These are phyloP conservation scores for Stromatinia cepivora DNA, from an alignment of 2,329 filamentous ascomycete species.

Conservation along the genomic window DNA sequence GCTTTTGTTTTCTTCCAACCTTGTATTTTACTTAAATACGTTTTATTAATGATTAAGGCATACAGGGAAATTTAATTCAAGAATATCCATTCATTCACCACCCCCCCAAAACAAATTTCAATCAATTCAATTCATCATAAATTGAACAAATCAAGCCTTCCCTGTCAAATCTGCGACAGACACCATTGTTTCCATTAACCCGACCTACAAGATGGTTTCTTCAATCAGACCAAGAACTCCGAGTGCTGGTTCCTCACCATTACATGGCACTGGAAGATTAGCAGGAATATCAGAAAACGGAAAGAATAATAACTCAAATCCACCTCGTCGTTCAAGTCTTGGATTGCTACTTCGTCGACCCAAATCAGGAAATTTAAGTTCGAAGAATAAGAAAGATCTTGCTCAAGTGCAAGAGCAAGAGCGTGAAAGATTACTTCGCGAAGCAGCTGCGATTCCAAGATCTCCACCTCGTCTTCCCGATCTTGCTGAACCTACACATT, in stretches of 20 bases:
- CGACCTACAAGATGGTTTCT: conserved; percentile 35
- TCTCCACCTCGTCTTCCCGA: conserved; percentile 59
- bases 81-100: conserved; percentile 13
- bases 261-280: conserved; percentile 38
- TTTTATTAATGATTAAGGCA: conserved; percentile 20
- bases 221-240: conserved; percentile 44
- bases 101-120: not conserved
- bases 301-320: conserved; percentile 34
- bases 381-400: conserved; percentile 62
- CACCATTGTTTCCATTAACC: conserved; percentile 27
- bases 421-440: conserved; percentile 54
- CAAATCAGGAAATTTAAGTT: conserved; percentile 64
- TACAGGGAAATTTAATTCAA: conserved; percentile 7
- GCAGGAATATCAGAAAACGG: conserved; percentile 41
- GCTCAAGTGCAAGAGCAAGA: conserved; percentile 50
- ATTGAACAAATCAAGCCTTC: conserved; percentile 23
- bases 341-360: conserved; percentile 65
- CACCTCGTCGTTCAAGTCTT: conserved; percentile 50
- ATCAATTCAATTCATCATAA: conserved; percentile 13
- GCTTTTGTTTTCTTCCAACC: not conserved
- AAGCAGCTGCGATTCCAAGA: conserved; percentile 55
- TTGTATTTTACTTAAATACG: not conserved
- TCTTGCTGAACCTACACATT: conserved; percentile 38
- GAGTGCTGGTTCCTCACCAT: conserved; percentile 38
- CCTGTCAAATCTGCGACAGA: conserved; percentile 34